These are phyloP conservation scores for Rhodamnia rubescens DNA, from an alignment of 345 rosid genomes.

Conservation along the genomic window DNA sequence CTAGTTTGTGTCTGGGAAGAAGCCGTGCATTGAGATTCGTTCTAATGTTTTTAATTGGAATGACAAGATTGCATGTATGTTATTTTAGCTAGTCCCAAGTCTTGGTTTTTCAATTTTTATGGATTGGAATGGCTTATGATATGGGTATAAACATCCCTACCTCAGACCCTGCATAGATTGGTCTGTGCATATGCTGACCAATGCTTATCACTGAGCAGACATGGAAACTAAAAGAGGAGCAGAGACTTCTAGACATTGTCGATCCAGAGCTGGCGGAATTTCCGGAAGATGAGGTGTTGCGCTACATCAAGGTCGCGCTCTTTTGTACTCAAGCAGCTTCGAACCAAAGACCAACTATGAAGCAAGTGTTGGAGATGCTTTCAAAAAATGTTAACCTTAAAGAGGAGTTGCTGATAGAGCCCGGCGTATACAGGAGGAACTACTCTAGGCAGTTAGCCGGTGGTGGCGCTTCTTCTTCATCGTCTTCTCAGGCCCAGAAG, in stretches of 20 bases:
- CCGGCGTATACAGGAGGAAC: constrained; percentile 42
- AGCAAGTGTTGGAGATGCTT: constrained; percentile 84
- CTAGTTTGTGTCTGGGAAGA: not conserved
- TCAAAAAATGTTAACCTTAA: constrained; percentile 57
- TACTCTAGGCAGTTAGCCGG: constrained; percentile 8
- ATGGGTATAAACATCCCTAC: not conserved
- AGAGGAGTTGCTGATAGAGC: constrained; percentile 47
- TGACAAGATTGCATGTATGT: not conserved
- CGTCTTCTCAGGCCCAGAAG: constrained; percentile 36
- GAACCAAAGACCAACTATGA: constrained; percentile 67
- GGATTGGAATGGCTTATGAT: not conserved
- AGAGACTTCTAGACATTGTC: constrained; percentile 51
- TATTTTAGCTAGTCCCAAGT: not conserved
- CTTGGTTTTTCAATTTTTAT: not conserved
- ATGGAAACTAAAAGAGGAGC: constrained; percentile 75
- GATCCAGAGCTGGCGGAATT: constrained; percentile 54
- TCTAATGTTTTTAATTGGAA: not conserved
- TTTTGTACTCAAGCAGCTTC: constrained; percentile 78
- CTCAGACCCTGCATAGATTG: not conserved
- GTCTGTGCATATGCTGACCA: not conserved
- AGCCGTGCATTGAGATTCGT: not conserved
- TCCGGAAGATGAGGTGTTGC: constrained; percentile 47
- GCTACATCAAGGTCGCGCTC: constrained; percentile 66
- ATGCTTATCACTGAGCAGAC: constrained; percentile 26
- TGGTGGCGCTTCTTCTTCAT: constrained; percentile 24